phyloP scores from a whole-genome alignment of 805 yeast genomes.

The Debaryomyces prosopidis region DNA sequence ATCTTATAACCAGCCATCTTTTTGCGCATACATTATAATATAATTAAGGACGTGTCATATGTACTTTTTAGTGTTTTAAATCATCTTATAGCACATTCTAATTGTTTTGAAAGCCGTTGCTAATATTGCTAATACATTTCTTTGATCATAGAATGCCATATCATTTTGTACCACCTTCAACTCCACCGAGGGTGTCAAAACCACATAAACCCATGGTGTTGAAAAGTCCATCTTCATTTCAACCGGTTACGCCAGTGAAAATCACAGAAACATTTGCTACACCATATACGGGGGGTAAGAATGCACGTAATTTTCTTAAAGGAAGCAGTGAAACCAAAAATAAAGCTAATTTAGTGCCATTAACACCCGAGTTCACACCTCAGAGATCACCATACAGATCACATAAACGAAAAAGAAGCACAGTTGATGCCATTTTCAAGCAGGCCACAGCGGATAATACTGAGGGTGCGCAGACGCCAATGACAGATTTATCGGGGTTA shows the following conservation, averaged over 20 bases:
- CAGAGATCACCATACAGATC: slow-evolving; percentile 24
- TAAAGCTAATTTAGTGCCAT: slow-evolving; percentile 12
- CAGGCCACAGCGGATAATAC: slow-evolving; percentile 5
- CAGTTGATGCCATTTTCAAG: slow-evolving; percentile 15
- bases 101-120: too few species aligned
- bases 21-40: not conserved
- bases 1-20: slow-evolving; percentile 5
- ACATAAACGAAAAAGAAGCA: slow-evolving; percentile 15
- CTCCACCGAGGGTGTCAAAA: slow-evolving; percentile 12
- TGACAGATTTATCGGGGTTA: slow-evolving; percentile 12
- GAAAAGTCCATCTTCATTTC: slow-evolving; percentile 6
- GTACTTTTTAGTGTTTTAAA: not conserved
- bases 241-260: slow-evolving; percentile 9
- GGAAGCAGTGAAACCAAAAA: not conserved
- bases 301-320: not conserved
- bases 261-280: slow-evolving; percentile 5
- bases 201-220: not conserved
- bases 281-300: slow-evolving; percentile 2
- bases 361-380: slow-evolving; percentile 36
- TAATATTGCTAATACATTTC: not conserved
- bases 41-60: slow-evolving; percentile 2
- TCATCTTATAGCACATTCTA: not conserved
- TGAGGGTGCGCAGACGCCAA: not conserved
- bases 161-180: slow-evolving; percentile 9
- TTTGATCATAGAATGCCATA: slow-evolving; percentile 6